Evolutionary conservation across 2,329 filamentous ascomycete genomes (phyloP), one percentile per base, ranked within the genome.

Genomic region (Rutstroemia sp.): DNA sequence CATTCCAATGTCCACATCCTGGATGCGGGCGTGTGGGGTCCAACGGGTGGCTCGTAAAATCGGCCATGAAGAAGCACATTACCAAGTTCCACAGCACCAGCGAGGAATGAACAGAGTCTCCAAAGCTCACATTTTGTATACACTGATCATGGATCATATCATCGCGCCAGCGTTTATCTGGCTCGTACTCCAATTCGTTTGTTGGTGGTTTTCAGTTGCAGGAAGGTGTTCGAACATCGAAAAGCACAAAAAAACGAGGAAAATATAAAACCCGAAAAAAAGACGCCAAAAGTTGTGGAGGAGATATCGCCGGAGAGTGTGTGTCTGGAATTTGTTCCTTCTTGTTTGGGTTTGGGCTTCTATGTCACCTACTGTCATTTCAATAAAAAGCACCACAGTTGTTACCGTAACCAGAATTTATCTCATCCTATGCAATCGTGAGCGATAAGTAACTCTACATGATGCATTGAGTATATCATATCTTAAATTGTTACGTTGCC

Each of bases 51-150:
- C 40, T 53, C 17, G 50, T 59, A n/a, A n/a, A 54, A 38, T 30
- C 10, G 6, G 62, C 60, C 21, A 60, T 59, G 59, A 21, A 53
- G 17, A 64, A 60, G 57, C 62, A 64, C 34, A 52, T 60, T 8
- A 8, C 44, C 23, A 47, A 30, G 44, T 23, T 48, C 2, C 34
- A 48, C 8, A 12, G 2, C 39, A 1, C 16, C n/a, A n/a, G 3
- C 39, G 16, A 42, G 14, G n/a, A 19, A 17, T 42, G 16, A 19
- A 42, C 5, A 19, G 12, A 2, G 4, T 34, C 30, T 9, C 9
- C 9, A 3, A 34, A 34, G 30, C 10, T 34, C 10, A 34, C 30
- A 34, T 34, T 34, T 34, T 2, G 9, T 10, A 34, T 34, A 10
- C 10, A 34, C 30, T 14, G 10, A 10, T 2, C 30, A 34, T 34